Conservation (phyloP, 2,329 filamentous ascomycete species). For the Sphaceloma murrayae region DNA sequence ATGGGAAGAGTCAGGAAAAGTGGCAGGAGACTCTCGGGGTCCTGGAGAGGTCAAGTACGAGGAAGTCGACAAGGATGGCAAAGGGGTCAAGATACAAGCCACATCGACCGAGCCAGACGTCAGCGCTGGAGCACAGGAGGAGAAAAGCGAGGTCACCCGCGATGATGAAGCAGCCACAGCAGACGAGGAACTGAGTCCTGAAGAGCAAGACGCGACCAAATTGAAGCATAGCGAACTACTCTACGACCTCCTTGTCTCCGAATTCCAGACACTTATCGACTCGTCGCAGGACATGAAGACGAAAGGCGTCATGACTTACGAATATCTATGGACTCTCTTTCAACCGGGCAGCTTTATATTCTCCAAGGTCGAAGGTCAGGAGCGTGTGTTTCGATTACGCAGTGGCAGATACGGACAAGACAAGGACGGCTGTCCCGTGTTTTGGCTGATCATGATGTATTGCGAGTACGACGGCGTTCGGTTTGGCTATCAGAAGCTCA, state of each 20-base stretch:
- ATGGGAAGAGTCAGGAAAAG: not conserved
- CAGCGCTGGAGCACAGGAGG: too few species aligned
- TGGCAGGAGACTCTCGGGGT: not conserved
- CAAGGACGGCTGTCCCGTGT: slow-evolving; percentile 29
- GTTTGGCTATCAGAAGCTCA: slow-evolving; percentile 30
- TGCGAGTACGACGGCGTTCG: slow-evolving; percentile 32
- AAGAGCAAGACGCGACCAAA: slow-evolving; percentile 22
- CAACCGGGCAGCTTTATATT: slow-evolving; percentile 29
- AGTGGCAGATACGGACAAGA: slow-evolving; percentile 27
- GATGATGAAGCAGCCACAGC: not conserved
- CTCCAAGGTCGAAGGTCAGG: slow-evolving; percentile 30
- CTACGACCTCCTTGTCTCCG: slow-evolving; percentile 30
- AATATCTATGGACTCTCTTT: slow-evolving; percentile 30
- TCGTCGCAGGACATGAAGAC: slow-evolving; percentile 31
- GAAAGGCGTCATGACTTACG: slow-evolving; percentile 29
- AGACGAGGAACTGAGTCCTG: not conserved
- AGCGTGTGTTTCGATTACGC: slow-evolving; percentile 30
- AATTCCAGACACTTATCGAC: slow-evolving; percentile 36
- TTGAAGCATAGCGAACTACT: slow-evolving; percentile 34
- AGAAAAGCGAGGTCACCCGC: not conserved
- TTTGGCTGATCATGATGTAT: slow-evolving; percentile 27
- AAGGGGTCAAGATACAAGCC: not conserved
- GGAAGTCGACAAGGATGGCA: slow-evolving; percentile 6
- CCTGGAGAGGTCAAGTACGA: slow-evolving; percentile 11
- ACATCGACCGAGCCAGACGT: too few species aligned